phyloP scores from a whole-genome alignment of 2,329 filamentous ascomycete species.

The Mollisiaceae sp. region DNA sequence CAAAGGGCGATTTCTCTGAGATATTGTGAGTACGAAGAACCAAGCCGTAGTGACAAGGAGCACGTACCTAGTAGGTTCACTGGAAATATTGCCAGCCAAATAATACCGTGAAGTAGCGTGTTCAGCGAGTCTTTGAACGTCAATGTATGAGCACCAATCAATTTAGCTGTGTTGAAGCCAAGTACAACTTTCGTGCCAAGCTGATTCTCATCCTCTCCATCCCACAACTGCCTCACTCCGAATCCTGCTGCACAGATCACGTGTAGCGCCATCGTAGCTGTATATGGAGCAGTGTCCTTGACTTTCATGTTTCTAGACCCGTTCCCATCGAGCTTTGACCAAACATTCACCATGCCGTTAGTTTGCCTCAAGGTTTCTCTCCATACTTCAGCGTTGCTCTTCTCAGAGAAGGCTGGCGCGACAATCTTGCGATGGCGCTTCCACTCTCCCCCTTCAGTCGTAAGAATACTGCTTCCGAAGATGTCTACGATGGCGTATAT shows the following conservation, averaged over 20 bases:
- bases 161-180: constrained; percentile 29
- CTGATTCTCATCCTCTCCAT: constrained; percentile 48
- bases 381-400: constrained; percentile 51
- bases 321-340: constrained; percentile 31
- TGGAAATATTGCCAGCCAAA: constrained; percentile 53
- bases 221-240: constrained; percentile 42
- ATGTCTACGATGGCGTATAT: constrained; percentile 42
- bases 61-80: constrained; percentile 48
- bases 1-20: constrained; percentile 44
- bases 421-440: constrained; percentile 42
- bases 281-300: constrained; percentile 48
- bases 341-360: constrained; percentile 46
- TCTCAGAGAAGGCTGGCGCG: constrained; percentile 44
- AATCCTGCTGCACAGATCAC: constrained; percentile 61
- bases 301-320: constrained; percentile 41
- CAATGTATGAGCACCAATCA: constrained; percentile 47
- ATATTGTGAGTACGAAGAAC: not conserved
- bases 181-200: constrained; percentile 26
- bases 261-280: constrained; percentile 57
- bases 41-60: not conserved
- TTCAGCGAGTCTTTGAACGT: constrained; percentile 57
- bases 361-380: constrained; percentile 56
- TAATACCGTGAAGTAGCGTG: constrained; percentile 52
- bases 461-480: constrained; percentile 41
- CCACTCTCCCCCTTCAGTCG: constrained; percentile 42